Conservation (phyloP, 2,329 filamentous ascomycete genomes). For the Beauveria sp. region DNA sequence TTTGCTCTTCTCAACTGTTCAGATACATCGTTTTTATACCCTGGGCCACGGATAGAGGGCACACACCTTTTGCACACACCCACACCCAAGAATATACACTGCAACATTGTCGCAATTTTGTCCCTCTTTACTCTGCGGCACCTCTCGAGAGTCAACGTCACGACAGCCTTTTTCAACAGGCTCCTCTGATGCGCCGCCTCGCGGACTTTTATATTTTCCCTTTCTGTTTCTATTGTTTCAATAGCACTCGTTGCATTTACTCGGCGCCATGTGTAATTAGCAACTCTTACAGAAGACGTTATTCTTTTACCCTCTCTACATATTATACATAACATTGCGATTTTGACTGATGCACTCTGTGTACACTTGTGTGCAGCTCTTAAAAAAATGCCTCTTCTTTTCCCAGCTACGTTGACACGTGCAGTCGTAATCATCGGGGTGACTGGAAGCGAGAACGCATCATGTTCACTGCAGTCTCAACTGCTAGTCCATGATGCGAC, state of each 20-base stretch:
- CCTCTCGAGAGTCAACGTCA: not conserved
- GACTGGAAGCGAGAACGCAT: too few relatives aligned
- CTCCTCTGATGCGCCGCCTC: not conserved
- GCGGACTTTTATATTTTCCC: not conserved
- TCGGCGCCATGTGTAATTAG: not conserved
- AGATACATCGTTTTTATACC: conserved; percentile 10
- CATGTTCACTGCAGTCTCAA: too few relatives aligned
- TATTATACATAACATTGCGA: conserved; percentile 1
- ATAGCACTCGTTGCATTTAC: not conserved
- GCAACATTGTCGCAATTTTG: too few relatives aligned
- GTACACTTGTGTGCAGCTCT: too few relatives aligned
- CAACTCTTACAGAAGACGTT: not conserved
- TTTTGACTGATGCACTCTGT: not conserved
- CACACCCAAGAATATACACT: not conserved
- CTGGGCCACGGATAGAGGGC: conserved; percentile 6
- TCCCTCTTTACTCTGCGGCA: not conserved
- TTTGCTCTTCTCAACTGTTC: not conserved
- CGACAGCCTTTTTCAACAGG: not conserved
- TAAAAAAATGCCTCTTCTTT: not conserved
- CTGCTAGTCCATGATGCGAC: too few relatives aligned
- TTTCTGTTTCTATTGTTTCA: not conserved
- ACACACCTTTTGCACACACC: not conserved
- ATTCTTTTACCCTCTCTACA: not conserved
- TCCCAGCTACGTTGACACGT: too few relatives aligned
- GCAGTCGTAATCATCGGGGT: too few relatives aligned